These are phyloP conservation scores for Melampsora occidentalis DNA, from an alignment of 1,284 basidiomycete species.

Conservation along the genomic window DNA sequence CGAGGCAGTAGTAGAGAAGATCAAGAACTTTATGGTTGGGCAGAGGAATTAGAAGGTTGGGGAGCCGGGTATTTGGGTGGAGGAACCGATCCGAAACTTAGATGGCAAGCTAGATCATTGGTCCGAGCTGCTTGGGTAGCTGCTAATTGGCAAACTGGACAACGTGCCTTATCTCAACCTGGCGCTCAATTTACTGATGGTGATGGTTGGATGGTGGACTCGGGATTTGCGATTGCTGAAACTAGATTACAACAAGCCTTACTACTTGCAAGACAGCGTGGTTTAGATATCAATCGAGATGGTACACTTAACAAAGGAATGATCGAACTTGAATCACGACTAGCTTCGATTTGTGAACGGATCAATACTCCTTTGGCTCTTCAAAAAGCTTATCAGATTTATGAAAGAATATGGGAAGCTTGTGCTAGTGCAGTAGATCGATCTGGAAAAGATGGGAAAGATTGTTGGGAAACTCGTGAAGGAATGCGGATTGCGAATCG, in stretches of 20 bases:
- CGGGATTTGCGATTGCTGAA: slow-evolving; percentile 48
- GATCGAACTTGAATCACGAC: slow-evolving; percentile 48
- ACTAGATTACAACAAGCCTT: slow-evolving; percentile 48
- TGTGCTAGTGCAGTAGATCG: neutral
- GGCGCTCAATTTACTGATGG: neutral
- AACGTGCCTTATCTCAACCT: slow-evolving; percentile 12
- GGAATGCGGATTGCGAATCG: slow-evolving; percentile 21
- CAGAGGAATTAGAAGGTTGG: slow-evolving; percentile 48
- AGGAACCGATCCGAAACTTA: slow-evolving; percentile 49
- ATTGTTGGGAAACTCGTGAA: slow-evolving; percentile 25
- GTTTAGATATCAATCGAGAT: slow-evolving; percentile 43
- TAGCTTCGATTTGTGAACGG: slow-evolving; percentile 48
- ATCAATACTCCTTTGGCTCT: slow-evolving; percentile 45
- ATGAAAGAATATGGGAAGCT: slow-evolving; percentile 29
- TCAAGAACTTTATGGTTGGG: slow-evolving; percentile 45
- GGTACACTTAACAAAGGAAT: slow-evolving; percentile 45
- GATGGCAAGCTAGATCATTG: slow-evolving; percentile 46
- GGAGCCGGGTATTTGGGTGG: slow-evolving; percentile 47
- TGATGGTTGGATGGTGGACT: slow-evolving; percentile 46
- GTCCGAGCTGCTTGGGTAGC: slow-evolving; percentile 50
- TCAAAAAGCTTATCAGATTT: slow-evolving; percentile 21
- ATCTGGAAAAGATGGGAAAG: neutral
- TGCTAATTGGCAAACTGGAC: slow-evolving; percentile 46
- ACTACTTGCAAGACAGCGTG: slow-evolving; percentile 40
- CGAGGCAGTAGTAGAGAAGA: neutral